Evolutionary conservation across 2,329 filamentous ascomycete genomes (phyloP).

Genomic region (Bisporella sp.): DNA sequence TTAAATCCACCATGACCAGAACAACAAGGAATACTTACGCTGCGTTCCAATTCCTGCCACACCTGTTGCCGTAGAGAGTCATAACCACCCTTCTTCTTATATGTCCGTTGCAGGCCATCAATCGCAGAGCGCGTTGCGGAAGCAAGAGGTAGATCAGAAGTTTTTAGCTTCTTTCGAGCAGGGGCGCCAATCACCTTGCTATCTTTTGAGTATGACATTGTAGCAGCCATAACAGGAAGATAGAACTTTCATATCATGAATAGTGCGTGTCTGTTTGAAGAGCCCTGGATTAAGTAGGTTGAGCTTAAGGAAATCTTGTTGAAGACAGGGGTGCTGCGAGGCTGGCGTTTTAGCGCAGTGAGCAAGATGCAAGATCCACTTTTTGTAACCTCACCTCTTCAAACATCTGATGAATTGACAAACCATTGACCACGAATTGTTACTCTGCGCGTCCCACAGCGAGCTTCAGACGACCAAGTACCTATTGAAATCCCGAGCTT

Average conservation of each 20-base stretch:
- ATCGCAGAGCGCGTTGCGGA: slow-evolving; percentile 68
- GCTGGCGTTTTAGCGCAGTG: too few species aligned
- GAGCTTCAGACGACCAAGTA: neutral
- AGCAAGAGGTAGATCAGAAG: slow-evolving; percentile 67
- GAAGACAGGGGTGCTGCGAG: too few species aligned
- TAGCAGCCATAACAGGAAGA: slow-evolving; percentile 9
- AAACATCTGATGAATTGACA: neutral
- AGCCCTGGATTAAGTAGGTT: too few species aligned
- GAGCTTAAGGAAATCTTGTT: too few species aligned
- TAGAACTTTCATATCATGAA: too few species aligned
- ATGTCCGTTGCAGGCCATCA: slow-evolving; percentile 68
- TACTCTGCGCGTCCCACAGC: neutral
- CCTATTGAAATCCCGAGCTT: slow-evolving; percentile 1
- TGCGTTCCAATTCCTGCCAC: slow-evolving; percentile 67
- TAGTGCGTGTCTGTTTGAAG: too few species aligned
- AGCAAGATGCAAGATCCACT: too few species aligned
- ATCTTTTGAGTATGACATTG: slow-evolving; percentile 18
- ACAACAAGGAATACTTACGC: slow-evolving; percentile 37
- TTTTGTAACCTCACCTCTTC: too few species aligned
- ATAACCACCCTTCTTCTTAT: slow-evolving; percentile 83
- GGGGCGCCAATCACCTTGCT: slow-evolving; percentile 8
- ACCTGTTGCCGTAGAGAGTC: slow-evolving; percentile 70
- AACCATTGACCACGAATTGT: slow-evolving; percentile 10
- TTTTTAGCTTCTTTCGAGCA: slow-evolving; percentile 51
- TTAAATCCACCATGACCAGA: neutral